phyloP scores from a whole-genome alignment of 306 rosid species.

The Vigna trinervia region DNA sequence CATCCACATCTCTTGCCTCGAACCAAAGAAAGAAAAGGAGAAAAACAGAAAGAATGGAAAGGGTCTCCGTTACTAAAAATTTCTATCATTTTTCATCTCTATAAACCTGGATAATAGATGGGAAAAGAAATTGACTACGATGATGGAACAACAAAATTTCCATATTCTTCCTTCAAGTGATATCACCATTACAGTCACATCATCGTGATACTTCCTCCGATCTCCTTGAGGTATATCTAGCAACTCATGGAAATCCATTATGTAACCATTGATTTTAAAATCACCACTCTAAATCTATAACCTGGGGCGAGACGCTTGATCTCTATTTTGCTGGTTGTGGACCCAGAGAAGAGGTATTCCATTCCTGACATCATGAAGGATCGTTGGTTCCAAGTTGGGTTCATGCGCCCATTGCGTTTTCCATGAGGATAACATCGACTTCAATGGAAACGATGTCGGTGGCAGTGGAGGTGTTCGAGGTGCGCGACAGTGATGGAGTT shows the following conservation, averaged over 20 bases:
- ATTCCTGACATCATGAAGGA: too few relatives aligned
- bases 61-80: constrained; percentile 62
- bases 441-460: too few relatives aligned
- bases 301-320: too few relatives aligned
- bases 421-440: too few relatives aligned
- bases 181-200: constrained; percentile 87
- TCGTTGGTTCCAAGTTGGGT: too few relatives aligned
- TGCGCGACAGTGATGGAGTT: too few relatives aligned
- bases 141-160: constrained; percentile 51
- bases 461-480: too few relatives aligned
- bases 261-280: constrained; percentile 40
- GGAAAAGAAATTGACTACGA: constrained; percentile 29
- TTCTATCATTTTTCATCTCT: constrained; percentile 58
- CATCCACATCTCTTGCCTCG: constrained; percentile 53
- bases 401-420: too few relatives aligned
- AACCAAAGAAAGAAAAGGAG: constrained; percentile 44
- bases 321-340: too few relatives aligned
- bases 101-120: constrained; percentile 34
- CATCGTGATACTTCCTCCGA: constrained; percentile 87
- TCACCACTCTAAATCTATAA: constrained; percentile 19
- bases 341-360: too few relatives aligned
- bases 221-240: constrained; percentile 93
- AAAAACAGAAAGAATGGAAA: constrained; percentile 37
- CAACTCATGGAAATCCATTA: constrained; percentile 86
- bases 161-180: constrained; percentile 96